Conservation (phyloP, 805 yeast species). For the Ogataea pini region DNA sequence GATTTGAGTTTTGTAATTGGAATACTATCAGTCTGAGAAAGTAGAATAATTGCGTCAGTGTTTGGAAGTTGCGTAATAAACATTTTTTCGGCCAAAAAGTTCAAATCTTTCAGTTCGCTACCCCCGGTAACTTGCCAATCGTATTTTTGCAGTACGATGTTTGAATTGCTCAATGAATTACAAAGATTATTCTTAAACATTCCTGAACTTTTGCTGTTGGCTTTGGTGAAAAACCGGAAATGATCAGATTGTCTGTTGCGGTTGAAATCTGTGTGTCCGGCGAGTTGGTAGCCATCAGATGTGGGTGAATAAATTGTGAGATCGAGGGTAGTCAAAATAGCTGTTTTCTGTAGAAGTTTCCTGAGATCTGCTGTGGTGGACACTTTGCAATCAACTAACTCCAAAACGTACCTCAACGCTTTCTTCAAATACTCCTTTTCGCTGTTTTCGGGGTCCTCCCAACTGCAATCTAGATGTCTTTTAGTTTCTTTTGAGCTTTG, state of each 20-base stretch:
- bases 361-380: neutral
- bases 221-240: neutral
- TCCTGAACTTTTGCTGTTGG: neutral
- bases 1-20: neutral
- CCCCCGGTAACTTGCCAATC: neutral
- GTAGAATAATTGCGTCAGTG: neutral
- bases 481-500: neutral
- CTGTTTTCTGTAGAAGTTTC: neutral
- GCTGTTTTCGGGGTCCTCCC: neutral
- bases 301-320: neutral
- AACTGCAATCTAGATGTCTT: too few species aligned
- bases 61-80: neutral
- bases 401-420: neutral
- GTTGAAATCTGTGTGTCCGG: neutral
- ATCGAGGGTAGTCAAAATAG: neutral
- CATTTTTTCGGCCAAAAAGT: neutral
- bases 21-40: neutral
- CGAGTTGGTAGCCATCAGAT: neutral
- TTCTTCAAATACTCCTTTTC: neutral
- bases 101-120: neutral
- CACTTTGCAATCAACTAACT: neutral
- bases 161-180: neutral
- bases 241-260: neutral
- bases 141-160: neutral
- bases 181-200: neutral